Conservation (phyloP, 139 green algal genomes). For the Closterium sp. region DNA sequence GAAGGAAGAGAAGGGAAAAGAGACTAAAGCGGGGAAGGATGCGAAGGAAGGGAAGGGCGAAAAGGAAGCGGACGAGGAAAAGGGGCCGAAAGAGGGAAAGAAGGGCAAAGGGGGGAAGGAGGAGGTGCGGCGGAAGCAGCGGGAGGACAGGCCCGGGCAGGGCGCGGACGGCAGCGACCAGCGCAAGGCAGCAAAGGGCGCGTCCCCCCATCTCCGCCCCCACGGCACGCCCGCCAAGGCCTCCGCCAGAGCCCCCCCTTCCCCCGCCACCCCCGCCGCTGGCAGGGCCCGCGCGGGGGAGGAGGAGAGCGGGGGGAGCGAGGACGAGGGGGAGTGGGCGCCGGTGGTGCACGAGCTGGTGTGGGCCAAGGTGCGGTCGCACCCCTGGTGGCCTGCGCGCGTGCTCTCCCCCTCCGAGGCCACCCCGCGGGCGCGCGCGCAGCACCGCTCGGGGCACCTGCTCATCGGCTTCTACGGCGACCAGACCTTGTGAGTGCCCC, state of each 20-base stretch:
- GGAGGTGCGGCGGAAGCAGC: neutral
- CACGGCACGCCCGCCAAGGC: neutral
- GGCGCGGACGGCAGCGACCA: neutral
- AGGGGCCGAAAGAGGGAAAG: neutral
- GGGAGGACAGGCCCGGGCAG: neutral
- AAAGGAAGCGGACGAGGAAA: neutral
- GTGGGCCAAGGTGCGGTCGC: conserved; percentile 17
- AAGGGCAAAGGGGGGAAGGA: neutral
- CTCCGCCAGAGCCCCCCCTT: neutral
- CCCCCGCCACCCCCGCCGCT: neutral
- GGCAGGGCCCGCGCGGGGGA: neutral
- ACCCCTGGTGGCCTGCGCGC: conserved; percentile 31
- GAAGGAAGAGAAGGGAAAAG: neutral
- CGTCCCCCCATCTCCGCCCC: neutral
- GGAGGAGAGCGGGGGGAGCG: neutral
- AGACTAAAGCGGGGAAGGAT: neutral
- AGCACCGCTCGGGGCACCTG: neutral
- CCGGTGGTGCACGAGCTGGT: conserved; percentile 19
- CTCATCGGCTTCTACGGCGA: conserved; percentile 30
- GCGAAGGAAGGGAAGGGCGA: neutral
- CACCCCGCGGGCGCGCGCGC: neutral
- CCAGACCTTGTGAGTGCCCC: conserved; percentile 18
- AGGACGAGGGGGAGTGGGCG: neutral
- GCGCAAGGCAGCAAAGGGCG: neutral
- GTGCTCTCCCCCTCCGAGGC: conserved; percentile 3